Evolutionary conservation across 2,329 filamentous ascomycete genomes (phyloP).

Genomic region (Lecanicillium sp.): DNA sequence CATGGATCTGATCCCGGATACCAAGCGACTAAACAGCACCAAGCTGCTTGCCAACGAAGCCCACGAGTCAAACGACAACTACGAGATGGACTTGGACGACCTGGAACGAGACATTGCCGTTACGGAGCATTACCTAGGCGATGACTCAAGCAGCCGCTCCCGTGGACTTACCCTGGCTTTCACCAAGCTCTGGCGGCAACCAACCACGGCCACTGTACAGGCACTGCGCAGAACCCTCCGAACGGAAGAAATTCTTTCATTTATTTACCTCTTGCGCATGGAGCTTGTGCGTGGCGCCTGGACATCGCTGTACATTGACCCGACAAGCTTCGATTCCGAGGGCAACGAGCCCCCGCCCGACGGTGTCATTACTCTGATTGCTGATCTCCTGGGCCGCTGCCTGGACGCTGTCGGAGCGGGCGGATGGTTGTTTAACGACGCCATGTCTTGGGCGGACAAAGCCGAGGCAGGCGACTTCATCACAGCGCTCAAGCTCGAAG

Average conservation of each 20-base stretch:
- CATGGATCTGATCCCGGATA: slow-evolving; percentile 50
- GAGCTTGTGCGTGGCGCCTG: slow-evolving; percentile 70
- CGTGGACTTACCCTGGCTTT: slow-evolving; percentile 61
- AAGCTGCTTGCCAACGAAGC: slow-evolving; percentile 24
- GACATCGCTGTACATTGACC: slow-evolving; percentile 64
- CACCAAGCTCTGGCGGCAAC: slow-evolving; percentile 60
- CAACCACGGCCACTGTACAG: slow-evolving; percentile 50
- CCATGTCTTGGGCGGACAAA: slow-evolving; percentile 40
- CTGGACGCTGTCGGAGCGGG: slow-evolving; percentile 68
- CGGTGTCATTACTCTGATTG: slow-evolving; percentile 62
- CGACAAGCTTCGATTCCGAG: slow-evolving; percentile 36
- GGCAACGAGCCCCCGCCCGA: slow-evolving; percentile 46
- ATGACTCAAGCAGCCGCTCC: slow-evolving; percentile 55
- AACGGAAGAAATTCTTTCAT: slow-evolving; percentile 60
- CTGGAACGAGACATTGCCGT: slow-evolving; percentile 59
- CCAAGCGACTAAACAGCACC: slow-evolving; percentile 21
- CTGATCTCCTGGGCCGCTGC: slow-evolving; percentile 63
- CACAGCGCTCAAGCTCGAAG: slow-evolving; percentile 57
- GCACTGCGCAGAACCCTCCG: slow-evolving; percentile 57
- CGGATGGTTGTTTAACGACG: slow-evolving; percentile 63
- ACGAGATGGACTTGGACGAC: slow-evolving; percentile 49
- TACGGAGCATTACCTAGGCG: slow-evolving; percentile 59
- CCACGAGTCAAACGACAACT: slow-evolving; percentile 22
- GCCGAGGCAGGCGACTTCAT: slow-evolving; percentile 57
- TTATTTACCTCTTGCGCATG: slow-evolving; percentile 65